Evolutionary conservation across 805 yeast genomes (phyloP).

Genomic region (Ogataea siamensis): DNA sequence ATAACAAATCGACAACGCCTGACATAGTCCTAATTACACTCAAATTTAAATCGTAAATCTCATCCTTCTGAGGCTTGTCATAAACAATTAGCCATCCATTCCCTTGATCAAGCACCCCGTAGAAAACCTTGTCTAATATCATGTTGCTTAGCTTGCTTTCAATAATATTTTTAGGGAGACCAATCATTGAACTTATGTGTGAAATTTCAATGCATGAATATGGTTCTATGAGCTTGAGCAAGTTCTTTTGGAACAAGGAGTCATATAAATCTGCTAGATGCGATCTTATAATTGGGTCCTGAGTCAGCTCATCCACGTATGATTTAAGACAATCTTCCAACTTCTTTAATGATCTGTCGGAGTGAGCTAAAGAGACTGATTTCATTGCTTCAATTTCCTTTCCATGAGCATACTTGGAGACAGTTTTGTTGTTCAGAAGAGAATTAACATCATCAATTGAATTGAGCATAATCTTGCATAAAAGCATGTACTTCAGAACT

Average conservation of each 20-base stretch:
- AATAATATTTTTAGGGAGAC: constrained; percentile 80
- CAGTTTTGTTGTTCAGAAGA: constrained; percentile 67
- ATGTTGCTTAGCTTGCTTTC: constrained; percentile 94
- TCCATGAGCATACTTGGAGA: constrained; percentile 46
- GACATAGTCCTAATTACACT: constrained; percentile 86
- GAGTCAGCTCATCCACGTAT: constrained; percentile 71
- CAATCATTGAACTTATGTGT: constrained; percentile 84
- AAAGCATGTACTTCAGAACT: constrained; percentile 86
- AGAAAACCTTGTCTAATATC: constrained; percentile 93
- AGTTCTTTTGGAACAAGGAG: constrained; percentile 86
- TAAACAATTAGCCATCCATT: constrained; percentile 95
- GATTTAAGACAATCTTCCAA: constrained; percentile 79
- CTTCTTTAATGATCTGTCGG: constrained; percentile 85
- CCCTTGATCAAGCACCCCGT: constrained; percentile 97
- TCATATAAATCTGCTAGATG: constrained; percentile 94
- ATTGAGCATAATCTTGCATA: constrained; percentile 91
- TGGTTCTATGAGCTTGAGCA: constrained; percentile 93
- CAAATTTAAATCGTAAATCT: constrained; percentile 82
- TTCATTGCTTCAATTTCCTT: constrained; percentile 94
- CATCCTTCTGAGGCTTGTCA: constrained; percentile 85
- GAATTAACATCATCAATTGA: constrained; percentile 80
- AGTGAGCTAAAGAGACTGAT: constrained; percentile 85
- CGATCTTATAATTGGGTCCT: constrained; percentile 84
- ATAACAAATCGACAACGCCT: constrained; percentile 81
- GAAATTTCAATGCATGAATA: constrained; percentile 93